Conservation (phyloP, 129 eudicot species). For the Scalesia atractyloides region DNA sequence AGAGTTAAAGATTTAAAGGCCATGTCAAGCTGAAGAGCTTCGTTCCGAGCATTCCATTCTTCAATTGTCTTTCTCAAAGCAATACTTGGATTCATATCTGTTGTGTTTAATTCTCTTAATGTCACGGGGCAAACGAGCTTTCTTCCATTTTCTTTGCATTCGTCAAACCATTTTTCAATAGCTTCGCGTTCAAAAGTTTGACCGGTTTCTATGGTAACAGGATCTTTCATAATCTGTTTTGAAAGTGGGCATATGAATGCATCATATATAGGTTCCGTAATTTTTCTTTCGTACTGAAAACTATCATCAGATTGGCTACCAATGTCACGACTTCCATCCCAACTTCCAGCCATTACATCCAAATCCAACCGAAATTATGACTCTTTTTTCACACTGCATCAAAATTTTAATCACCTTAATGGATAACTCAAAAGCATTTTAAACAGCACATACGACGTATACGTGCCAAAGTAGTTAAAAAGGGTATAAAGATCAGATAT, state of each 20-base stretch:
- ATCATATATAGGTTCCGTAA: slow-evolving; percentile 75
- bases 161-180: slow-evolving; percentile 87
- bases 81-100: slow-evolving; percentile 79
- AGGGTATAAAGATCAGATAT: too few relatives aligned
- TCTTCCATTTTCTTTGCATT: slow-evolving; percentile 73
- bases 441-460: background rate
- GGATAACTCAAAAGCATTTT: background rate
- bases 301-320: slow-evolving; percentile 82
- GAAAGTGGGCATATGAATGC: slow-evolving; percentile 89
- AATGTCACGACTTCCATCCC: slow-evolving; percentile 62
- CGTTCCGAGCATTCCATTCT: slow-evolving; percentile 97
- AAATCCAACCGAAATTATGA: slow-evolving; percentile 3
- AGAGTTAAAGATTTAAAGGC: slow-evolving; percentile 56
- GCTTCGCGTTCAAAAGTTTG: slow-evolving; percentile 89
- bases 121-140: slow-evolving; percentile 74
- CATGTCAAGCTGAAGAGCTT: slow-evolving; percentile 87
- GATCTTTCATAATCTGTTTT: slow-evolving; percentile 86
- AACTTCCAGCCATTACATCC: slow-evolving; percentile 68
- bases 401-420: slow-evolving; percentile 1
- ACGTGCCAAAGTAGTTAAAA: slow-evolving; percentile 6
- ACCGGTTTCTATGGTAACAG: slow-evolving; percentile 81
- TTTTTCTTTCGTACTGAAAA: slow-evolving; percentile 68
- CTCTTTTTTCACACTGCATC: slow-evolving; percentile 13
- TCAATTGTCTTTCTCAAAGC: slow-evolving; percentile 81
- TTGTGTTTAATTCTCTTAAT: slow-evolving; percentile 56